Evolutionary conservation across 179 eudicot species (phyloP).

Genomic region (Vitellaria paradoxa): DNA sequence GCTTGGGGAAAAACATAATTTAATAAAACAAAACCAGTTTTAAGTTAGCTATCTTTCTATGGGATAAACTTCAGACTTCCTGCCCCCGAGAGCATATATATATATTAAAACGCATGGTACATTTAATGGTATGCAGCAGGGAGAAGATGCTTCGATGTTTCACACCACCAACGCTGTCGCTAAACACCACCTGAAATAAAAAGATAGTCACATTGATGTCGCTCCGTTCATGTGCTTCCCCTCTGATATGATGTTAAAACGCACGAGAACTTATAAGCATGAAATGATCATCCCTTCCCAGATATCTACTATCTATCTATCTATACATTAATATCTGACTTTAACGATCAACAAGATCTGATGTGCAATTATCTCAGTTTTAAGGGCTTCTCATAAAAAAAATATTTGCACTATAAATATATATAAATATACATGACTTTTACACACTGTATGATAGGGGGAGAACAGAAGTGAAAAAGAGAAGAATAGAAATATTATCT

Average conservation of each 20-base stretch:
- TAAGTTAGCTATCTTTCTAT: background rate
- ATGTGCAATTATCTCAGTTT: background rate
- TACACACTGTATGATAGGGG: too few relatives aligned
- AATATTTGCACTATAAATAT: too few relatives aligned
- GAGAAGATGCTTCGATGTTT: conserved; percentile 9
- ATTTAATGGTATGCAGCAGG: background rate
- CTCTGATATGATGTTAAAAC: background rate
- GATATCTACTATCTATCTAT: background rate
- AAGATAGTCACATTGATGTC: background rate
- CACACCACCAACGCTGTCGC: background rate
- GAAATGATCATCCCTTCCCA: background rate
- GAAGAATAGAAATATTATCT: too few relatives aligned
- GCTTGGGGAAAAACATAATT: too few relatives aligned
- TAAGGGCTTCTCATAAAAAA: too few relatives aligned
- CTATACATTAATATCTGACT: too few relatives aligned
- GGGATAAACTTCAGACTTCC: background rate
- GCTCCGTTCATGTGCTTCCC: conserved; percentile 13
- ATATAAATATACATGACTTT: too few relatives aligned
- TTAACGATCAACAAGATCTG: too few relatives aligned
- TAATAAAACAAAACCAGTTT: too few relatives aligned
- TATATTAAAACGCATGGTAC: background rate
- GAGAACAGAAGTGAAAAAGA: too few relatives aligned
- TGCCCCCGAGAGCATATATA: background rate
- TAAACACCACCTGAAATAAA: background rate
- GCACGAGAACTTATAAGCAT: background rate